Evolutionary conservation across 2,329 filamentous ascomycete genomes (phyloP).

Genomic region (Microsporum ferrugineum): DNA sequence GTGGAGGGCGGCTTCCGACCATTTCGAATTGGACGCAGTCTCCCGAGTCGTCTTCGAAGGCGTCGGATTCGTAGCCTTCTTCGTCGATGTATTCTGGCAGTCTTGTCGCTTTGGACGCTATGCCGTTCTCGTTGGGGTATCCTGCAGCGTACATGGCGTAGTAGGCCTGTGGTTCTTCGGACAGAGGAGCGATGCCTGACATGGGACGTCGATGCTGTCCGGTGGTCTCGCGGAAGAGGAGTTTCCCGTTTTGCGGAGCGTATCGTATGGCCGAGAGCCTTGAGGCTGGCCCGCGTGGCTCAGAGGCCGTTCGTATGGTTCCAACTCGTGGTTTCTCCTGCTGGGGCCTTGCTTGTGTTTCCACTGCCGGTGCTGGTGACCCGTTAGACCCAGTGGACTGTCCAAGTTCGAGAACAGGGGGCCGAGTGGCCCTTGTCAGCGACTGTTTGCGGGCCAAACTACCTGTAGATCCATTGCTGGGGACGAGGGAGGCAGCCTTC

Average conservation of each 20-base stretch:
- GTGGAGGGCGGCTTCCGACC: constrained; percentile 37
- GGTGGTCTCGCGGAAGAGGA: constrained; percentile 23
- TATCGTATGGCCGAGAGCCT: constrained; percentile 24
- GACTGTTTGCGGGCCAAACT: constrained; percentile 37
- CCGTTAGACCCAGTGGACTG: constrained; percentile 34
- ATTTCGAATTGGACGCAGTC: constrained; percentile 75
- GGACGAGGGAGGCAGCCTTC: constrained; percentile 29
- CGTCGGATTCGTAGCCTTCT: constrained; percentile 54
- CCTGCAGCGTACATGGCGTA: constrained; percentile 20
- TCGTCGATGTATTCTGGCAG: constrained; percentile 63
- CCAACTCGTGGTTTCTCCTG: constrained; percentile 35
- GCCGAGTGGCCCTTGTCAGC: constrained; percentile 38
- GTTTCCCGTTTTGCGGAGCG: constrained; percentile 4
- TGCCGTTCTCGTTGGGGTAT: constrained; percentile 23
- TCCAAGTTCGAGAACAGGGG: constrained; percentile 34
- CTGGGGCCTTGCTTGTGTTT: constrained; percentile 9
- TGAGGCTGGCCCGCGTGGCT: constrained; percentile 36
- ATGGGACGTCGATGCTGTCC: constrained; percentile 25
- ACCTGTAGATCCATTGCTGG: constrained; percentile 18
- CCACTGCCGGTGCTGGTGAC: not conserved
- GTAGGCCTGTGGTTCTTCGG: constrained; percentile 18
- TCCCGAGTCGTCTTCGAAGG: constrained; percentile 54
- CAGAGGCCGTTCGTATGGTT: constrained; percentile 41
- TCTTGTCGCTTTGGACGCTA: constrained; percentile 24
- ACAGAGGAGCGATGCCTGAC: constrained; percentile 18